Conservation (phyloP, 306 rosid species). For the Purshia tridentata region DNA sequence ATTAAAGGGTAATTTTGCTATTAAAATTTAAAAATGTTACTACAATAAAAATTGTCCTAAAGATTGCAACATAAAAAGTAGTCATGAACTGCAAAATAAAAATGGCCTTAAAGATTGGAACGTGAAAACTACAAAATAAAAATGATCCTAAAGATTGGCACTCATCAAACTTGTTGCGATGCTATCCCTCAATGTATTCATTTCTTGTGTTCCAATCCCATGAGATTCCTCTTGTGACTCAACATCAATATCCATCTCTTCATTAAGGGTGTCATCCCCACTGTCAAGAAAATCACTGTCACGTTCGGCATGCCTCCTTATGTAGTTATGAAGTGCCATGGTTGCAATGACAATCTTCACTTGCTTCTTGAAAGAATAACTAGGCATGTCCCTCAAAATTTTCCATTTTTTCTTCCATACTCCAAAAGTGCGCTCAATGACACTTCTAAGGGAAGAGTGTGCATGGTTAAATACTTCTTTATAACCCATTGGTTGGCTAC, state of each 20-base stretch:
- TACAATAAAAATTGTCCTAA: too few species aligned
- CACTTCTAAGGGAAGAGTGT: background rate
- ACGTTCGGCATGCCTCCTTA: background rate
- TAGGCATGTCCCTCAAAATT: background rate
- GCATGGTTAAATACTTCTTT: background rate
- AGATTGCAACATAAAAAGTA: too few species aligned
- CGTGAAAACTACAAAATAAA: too few species aligned
- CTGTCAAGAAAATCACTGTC: background rate
- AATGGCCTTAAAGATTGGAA: too few species aligned
- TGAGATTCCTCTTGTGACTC: background rate
- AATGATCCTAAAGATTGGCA: background rate
- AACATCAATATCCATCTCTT: background rate
- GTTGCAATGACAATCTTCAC: background rate
- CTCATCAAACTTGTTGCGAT: background rate
- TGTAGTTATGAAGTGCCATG: background rate
- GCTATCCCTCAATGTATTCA: background rate
- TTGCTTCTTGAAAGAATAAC: background rate
- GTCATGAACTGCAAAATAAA: too few species aligned
- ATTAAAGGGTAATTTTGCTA: too few species aligned
- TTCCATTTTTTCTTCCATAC: background rate
- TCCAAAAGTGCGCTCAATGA: background rate
- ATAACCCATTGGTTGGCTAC: background rate
- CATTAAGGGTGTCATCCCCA: background rate
- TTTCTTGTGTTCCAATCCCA: background rate
- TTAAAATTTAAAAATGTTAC: too few species aligned